Conservation (phyloP, 495 filamentous ascomycete species). For the Penicillium alfredii region DNA sequence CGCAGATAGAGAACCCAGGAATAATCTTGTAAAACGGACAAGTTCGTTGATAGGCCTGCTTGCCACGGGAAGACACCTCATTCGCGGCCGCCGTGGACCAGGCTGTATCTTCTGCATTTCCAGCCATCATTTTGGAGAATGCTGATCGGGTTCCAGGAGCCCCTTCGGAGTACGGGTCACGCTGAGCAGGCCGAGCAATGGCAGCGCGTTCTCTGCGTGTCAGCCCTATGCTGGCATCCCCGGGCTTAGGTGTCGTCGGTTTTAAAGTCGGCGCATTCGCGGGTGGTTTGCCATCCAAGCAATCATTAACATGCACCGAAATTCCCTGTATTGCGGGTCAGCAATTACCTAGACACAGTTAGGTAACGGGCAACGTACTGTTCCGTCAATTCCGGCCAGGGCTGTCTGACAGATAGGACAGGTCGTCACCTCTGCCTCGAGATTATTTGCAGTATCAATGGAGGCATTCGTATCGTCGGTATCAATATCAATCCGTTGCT, state of each 20-base stretch:
- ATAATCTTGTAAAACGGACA: conserved; percentile 99
- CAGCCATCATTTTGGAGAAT: conserved; percentile 87
- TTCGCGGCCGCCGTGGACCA: conserved; percentile 83
- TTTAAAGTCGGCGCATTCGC: conserved; percentile 34
- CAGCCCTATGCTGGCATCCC: conserved; percentile 18
- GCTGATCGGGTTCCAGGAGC: conserved; percentile 49
- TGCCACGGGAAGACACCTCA: conserved; percentile 74
- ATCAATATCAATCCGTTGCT: conserved; percentile 15
- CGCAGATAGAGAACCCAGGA: conserved; percentile 82
- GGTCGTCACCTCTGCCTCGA: conserved; percentile 25
- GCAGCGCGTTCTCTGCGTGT: conserved; percentile 60
- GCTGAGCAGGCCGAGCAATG: conserved; percentile 68
- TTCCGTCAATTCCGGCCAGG: conserved; percentile 53
- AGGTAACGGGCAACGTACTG: conserved; percentile 31
- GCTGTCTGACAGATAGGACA: conserved; percentile 74
- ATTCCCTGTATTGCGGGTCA: conserved; percentile 39
- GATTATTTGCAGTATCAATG: conserved; percentile 37
- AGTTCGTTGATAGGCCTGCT: conserved; percentile 78
- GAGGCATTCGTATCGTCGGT: conserved; percentile 18
- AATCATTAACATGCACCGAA: conserved; percentile 79
- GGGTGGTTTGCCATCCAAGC: conserved; percentile 82
- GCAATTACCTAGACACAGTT: not conserved
- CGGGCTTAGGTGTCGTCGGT: conserved; percentile 25
- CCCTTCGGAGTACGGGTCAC: conserved; percentile 60
- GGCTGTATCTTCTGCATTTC: conserved; percentile 80